Percentiles rank a stretch among this genome's conserved stretches.
Evolutionary conservation across 169 alveolate genomes (phyloP).

Genomic region (Perkinsus chesapeaki): DNA sequence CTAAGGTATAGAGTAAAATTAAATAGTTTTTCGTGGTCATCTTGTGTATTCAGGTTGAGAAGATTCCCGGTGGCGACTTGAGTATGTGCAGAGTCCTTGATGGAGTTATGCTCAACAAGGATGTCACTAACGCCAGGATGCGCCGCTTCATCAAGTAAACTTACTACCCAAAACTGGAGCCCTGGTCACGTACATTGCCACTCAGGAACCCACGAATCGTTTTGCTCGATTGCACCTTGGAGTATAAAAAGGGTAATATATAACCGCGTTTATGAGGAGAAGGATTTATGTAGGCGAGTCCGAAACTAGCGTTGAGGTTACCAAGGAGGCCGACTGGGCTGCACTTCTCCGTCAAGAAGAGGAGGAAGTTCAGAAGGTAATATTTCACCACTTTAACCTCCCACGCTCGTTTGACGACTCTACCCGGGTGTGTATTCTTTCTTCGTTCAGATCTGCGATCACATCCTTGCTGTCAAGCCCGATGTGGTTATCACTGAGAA

Average conservation of each 20-base stretch:
- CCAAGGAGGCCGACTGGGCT: conserved; percentile 92
- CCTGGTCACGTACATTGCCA: background rate
- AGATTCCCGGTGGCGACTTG: conserved; percentile 98
- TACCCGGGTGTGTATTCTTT: background rate
- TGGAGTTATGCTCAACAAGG: conserved; percentile 95
- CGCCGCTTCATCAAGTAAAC: conserved; percentile 59
- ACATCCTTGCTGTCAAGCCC: conserved; percentile 85
- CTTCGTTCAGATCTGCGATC: conserved; percentile 75
- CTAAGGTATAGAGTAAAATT: background rate
- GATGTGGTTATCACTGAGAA: conserved; percentile 97
- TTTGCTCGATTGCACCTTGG: conserved; percentile 94
- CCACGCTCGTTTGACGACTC: no score
- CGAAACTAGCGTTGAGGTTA: conserved; percentile 75
- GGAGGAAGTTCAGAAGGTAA: conserved; percentile 80
- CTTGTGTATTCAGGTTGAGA: conserved; percentile 72
- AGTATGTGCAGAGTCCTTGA: conserved; percentile 89
- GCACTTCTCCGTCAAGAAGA: conserved; percentile 89
- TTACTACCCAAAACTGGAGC: background rate
- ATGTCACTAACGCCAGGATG: conserved; percentile 97
- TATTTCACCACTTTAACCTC: no score
- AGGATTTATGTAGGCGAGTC: conserved; percentile 14
- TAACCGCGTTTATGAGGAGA: background rate
- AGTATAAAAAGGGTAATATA: conserved; percentile 92
- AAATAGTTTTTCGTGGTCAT: background rate
- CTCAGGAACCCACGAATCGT: conserved; percentile 59